These are phyloP conservation scores for Tolypocladium paradoxum DNA, from an alignment of 2,329 filamentous ascomycete species.

Conservation along the genomic window DNA sequence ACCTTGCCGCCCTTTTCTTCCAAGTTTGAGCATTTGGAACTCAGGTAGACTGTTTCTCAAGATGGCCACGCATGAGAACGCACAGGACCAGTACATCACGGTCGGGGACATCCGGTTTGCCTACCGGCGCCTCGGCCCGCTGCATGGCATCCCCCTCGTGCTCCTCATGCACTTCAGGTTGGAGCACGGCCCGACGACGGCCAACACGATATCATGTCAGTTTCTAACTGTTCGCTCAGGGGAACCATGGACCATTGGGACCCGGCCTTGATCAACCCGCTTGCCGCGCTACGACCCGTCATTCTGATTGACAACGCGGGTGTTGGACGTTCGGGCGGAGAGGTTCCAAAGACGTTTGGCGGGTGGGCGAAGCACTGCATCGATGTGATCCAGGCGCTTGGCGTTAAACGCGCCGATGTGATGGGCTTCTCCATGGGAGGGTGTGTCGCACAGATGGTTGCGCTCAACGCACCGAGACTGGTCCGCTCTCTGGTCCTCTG, in stretches of 20 bases:
- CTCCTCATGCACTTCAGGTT: slow-evolving; percentile 22
- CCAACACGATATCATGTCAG: not conserved
- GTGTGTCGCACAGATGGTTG: slow-evolving; percentile 32
- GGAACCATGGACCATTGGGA: slow-evolving; percentile 30
- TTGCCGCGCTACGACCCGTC: slow-evolving; percentile 29
- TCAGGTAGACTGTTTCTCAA: not conserved
- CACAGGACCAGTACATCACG: slow-evolving; percentile 16
- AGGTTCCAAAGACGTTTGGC: slow-evolving; percentile 22
- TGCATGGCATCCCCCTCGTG: slow-evolving; percentile 19
- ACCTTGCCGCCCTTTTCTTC: not conserved
- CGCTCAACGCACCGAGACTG: slow-evolving; percentile 24
- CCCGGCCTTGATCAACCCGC: slow-evolving; percentile 31
- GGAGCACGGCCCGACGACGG: not conserved
- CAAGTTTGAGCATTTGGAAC: not conserved
- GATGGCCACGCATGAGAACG: slow-evolving; percentile 20
- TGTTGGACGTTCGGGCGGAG: slow-evolving; percentile 31
- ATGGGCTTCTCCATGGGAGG: slow-evolving; percentile 42
- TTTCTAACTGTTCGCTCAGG: slow-evolving; percentile 8
- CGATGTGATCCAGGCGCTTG: slow-evolving; percentile 24
- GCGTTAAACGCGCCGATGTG: slow-evolving; percentile 29
- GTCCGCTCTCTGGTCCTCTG: slow-evolving; percentile 31
- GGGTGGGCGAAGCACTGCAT: slow-evolving; percentile 22
- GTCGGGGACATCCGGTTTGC: slow-evolving; percentile 20
- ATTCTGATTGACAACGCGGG: slow-evolving; percentile 38
- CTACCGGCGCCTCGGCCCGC: slow-evolving; percentile 18